These are phyloP conservation scores for Prunus armeniaca DNA, from an alignment of 306 rosid species.

Conservation along the genomic window DNA sequence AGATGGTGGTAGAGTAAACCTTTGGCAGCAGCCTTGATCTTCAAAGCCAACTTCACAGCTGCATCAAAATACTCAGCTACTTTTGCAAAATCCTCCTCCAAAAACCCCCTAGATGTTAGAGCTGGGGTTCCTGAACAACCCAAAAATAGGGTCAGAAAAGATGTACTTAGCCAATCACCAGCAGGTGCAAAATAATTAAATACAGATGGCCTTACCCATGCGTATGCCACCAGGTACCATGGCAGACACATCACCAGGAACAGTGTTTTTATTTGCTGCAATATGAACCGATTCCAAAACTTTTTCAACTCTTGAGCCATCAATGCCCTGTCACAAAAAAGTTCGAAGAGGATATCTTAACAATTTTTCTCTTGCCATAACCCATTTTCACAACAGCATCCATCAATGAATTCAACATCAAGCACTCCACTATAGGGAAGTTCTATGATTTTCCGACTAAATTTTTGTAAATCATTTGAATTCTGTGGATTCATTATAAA, in stretches of 20 bases:
- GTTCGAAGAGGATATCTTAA: constrained; percentile 2
- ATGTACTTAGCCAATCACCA: constrained; percentile 11
- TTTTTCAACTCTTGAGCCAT: constrained; percentile 96
- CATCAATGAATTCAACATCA: constrained; percentile 10
- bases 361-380: not conserved
- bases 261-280: constrained; percentile 95
- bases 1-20: constrained; percentile 38
- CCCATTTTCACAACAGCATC: not conserved
- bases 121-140: constrained; percentile 79
- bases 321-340: constrained; percentile 63
- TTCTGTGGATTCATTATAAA: not conserved
- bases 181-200: constrained; percentile 9
- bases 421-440: not conserved
- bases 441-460: not conserved
- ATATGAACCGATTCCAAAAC: constrained; percentile 84
- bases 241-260: constrained; percentile 98
- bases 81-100: constrained; percentile 72
- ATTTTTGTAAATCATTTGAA: not conserved
- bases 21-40: constrained; percentile 64
- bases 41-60: constrained; percentile 81
- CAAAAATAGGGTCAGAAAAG: constrained; percentile 11
- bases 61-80: constrained; percentile 87
- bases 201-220: constrained; percentile 58
- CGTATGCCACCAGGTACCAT: constrained; percentile 98
- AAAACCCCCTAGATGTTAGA: constrained; percentile 91